Evolutionary conservation across 768 basidiomycete genomes (phyloP).

Genomic region (Suillus decipiens): DNA sequence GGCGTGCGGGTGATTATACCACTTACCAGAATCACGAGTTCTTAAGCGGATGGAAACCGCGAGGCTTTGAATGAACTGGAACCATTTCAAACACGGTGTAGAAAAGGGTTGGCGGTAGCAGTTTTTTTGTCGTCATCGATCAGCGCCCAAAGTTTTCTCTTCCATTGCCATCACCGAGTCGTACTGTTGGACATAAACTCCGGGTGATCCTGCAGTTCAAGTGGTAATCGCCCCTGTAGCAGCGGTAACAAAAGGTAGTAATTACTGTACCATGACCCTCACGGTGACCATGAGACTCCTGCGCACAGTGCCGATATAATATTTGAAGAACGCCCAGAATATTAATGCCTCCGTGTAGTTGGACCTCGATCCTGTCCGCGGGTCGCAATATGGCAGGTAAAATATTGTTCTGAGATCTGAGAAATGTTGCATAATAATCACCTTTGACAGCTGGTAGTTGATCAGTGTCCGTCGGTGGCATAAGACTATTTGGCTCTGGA

Average conservation of each 20-base stretch:
- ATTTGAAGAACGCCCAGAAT: background rate
- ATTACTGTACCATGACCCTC: background rate
- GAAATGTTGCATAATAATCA: background rate
- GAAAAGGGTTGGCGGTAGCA: background rate
- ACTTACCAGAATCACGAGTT: background rate
- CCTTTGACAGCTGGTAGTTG: background rate
- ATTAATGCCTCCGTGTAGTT: background rate
- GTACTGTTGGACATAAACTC: background rate
- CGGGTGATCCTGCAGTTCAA: background rate
- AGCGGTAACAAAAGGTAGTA: background rate
- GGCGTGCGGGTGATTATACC: background rate
- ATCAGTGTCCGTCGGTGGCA: background rate
- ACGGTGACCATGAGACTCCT: background rate
- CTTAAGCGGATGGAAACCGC: background rate
- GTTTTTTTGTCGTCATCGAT: background rate
- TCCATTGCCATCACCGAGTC: background rate
- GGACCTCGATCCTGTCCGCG: background rate
- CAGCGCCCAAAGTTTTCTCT: background rate
- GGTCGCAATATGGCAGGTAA: background rate
- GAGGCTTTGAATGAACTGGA: background rate
- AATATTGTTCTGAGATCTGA: background rate
- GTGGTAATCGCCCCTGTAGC: background rate
- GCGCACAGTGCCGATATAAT: slow-evolving; percentile 4
- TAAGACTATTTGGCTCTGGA: background rate
- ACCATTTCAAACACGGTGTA: background rate